Conservation (phyloP, 768 basidiomycete genomes). For the Cantharellus cinnabarinus region DNA sequence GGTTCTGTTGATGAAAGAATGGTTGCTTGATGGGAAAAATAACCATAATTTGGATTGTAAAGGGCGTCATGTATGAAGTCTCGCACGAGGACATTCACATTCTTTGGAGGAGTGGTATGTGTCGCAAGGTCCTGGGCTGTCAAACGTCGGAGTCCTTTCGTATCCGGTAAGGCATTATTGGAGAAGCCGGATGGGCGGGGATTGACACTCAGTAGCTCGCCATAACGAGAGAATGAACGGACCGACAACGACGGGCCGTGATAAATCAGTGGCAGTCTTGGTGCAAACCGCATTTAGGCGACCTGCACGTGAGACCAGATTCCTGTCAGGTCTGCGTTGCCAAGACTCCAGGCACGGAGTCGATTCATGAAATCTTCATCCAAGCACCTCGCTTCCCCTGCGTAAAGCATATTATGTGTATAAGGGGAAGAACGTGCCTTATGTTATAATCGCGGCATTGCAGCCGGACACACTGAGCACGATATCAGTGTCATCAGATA, state of each 20-base stretch:
- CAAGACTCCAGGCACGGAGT: too few species aligned
- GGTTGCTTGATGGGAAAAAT: conserved; percentile 81
- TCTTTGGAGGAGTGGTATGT: conserved; percentile 37
- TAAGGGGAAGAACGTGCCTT: too few species aligned
- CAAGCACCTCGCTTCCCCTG: too few species aligned
- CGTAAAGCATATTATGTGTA: too few species aligned
- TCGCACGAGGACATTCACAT: conserved; percentile 83
- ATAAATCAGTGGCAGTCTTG: too few species aligned
- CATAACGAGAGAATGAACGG: neutral
- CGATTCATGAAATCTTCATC: too few species aligned
- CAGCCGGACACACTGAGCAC: too few species aligned
- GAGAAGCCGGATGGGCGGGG: conserved; percentile 30
- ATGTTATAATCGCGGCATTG: too few species aligned
- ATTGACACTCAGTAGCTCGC: neutral
- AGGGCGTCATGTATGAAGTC: conserved; percentile 94
- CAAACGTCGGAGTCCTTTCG: conserved; percentile 35
- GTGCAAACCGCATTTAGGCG: too few species aligned
- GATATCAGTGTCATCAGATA: too few species aligned
- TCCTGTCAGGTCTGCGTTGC: too few species aligned
- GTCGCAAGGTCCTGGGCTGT: conserved; percentile 50
- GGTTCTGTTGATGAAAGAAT: conserved; percentile 55
- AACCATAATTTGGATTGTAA: conserved; percentile 95
- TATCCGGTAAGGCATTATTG: conserved; percentile 26
- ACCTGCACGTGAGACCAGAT: too few species aligned
- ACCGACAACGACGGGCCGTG: neutral